Conservation (phyloP, 225 moss, liverwort and hornwort genomes). For the Bryum argenteum region DNA sequence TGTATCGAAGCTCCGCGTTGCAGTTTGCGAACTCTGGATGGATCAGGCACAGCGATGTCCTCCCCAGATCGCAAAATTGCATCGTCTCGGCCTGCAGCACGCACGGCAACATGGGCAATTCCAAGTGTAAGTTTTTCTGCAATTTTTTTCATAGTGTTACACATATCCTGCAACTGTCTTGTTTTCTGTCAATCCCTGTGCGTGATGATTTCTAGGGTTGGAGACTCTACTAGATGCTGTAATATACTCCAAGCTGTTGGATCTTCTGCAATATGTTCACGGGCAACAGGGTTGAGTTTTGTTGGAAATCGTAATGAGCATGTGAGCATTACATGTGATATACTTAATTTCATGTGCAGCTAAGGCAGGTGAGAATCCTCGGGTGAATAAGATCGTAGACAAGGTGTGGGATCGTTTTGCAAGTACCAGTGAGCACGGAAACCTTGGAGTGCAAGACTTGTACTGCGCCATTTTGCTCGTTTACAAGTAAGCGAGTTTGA, state of each 20-base stretch:
- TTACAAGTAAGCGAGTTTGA: conserved; percentile 64
- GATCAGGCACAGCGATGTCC: neutral
- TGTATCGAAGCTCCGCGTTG: neutral
- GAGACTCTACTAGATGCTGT: neutral
- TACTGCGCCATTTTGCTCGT: conserved; percentile 83
- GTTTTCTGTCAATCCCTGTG: conserved; percentile 12
- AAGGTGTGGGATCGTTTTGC: conserved; percentile 71
- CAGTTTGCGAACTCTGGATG: conserved; percentile 2
- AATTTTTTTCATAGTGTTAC: neutral
- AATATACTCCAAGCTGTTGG: conserved; percentile 16
- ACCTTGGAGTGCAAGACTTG: conserved; percentile 65
- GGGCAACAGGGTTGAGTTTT: neutral
- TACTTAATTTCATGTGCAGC: conserved; percentile 42
- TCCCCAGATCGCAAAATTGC: neutral
- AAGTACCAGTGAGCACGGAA: conserved; percentile 54
- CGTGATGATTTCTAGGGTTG: conserved; percentile 1
- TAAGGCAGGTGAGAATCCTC: conserved; percentile 42
- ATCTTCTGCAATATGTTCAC: neutral
- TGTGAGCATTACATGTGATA: conserved; percentile 6
- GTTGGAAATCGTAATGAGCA: neutral
- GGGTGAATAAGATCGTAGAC: conserved; percentile 68
- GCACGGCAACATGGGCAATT: conserved; percentile 26
- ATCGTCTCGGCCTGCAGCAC: neutral
- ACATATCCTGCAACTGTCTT: neutral
- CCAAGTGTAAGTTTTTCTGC: conserved; percentile 29